Evolutionary conservation across 805 yeast genomes (phyloP).

Genomic region (Metschnikowia matae): DNA sequence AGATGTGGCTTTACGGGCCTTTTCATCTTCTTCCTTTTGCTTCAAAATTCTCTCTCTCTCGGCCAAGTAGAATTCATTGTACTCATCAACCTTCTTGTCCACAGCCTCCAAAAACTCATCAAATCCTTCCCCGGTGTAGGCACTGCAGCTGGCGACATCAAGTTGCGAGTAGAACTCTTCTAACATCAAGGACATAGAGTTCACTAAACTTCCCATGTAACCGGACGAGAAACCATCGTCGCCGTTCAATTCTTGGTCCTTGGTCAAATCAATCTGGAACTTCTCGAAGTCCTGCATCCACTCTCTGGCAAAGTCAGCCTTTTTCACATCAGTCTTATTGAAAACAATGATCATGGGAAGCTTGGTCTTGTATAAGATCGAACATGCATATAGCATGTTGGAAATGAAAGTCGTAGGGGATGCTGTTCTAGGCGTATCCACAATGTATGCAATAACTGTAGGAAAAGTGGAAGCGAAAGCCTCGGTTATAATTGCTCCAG

Average conservation of each 20-base stretch:
- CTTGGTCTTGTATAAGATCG: conserved; percentile 91
- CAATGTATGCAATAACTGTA: conserved; percentile 90
- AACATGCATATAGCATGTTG: conserved; percentile 97
- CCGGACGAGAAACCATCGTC: conserved; percentile 66
- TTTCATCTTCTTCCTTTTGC: conserved; percentile 73
- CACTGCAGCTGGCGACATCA: conserved; percentile 89
- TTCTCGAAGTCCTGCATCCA: conserved; percentile 98
- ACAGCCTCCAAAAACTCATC: conserved; percentile 86
- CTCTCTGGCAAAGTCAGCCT: conserved; percentile 82
- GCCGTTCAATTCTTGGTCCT: conserved; percentile 63
- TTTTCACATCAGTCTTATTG: conserved; percentile 87
- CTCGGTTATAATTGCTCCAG: conserved; percentile 94
- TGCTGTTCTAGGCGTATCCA: conserved; percentile 92
- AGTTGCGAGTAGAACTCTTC: conserved; percentile 93
- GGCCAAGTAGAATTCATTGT: conserved; percentile 71
- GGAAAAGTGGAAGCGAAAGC: conserved; percentile 96
- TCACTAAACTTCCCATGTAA: conserved; percentile 89
- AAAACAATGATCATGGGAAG: conserved; percentile 95
- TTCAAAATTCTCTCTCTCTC: conserved; percentile 81
- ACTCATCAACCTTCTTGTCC: conserved; percentile 83
- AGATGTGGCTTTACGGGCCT: conserved; percentile 64
- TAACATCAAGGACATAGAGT: conserved; percentile 91
- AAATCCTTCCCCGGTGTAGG: conserved; percentile 91
- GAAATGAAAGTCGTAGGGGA: conserved; percentile 97
- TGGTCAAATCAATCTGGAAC: conserved; percentile 74